Evolutionary conservation across 2,329 filamentous ascomycete genomes (phyloP).

Genomic region (Alternaria angustiovoidea): DNA sequence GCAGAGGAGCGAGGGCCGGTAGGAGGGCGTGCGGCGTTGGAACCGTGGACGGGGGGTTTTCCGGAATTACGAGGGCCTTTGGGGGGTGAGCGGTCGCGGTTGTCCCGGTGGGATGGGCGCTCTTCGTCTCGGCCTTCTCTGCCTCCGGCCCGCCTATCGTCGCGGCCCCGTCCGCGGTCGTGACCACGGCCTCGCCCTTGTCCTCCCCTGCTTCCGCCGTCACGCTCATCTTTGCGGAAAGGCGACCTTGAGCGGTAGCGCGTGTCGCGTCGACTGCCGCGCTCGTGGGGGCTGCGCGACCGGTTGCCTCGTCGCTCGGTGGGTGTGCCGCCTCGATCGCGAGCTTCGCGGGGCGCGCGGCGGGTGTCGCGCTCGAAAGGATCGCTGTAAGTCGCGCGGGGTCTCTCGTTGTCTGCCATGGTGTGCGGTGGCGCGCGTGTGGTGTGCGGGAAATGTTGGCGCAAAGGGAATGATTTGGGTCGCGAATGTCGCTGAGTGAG

Average conservation of each 20-base stretch:
- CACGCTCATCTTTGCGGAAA: conserved; percentile 30
- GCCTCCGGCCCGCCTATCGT: conserved; percentile 16
- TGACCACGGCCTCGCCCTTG: conserved; percentile 16
- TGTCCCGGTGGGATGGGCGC: conserved; percentile 15
- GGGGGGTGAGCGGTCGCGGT: conserved; percentile 28
- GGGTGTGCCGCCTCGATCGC: conserved; percentile 34
- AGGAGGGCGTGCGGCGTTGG: conserved; percentile 18
- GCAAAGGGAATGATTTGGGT: conserved; percentile 3
- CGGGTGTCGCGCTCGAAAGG: conserved; percentile 27
- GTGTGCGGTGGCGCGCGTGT: conserved; percentile 10
- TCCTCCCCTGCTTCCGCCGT: conserved; percentile 23
- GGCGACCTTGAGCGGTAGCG: conserved; percentile 44
- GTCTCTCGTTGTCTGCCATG: conserved; percentile 38
- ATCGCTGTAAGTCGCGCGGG: conserved; percentile 29
- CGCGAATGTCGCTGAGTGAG: not conserved
- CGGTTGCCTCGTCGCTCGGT: conserved; percentile 39
- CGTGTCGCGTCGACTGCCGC: conserved; percentile 33
- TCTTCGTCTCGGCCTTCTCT: conserved; percentile 15
- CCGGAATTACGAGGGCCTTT: conserved; percentile 33
- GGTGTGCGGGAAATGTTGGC: conserved; percentile 3
- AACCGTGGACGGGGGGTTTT: conserved; percentile 15
- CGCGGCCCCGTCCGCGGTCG: conserved; percentile 21
- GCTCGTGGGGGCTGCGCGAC: conserved; percentile 46
- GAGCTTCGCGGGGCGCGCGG: conserved; percentile 30
- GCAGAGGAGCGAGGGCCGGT: conserved; percentile 14